A percentile compares a stretch with the other conserved stretches of the same genome.
These are phyloP conservation scores for Ganoderma lingzhi DNA, from an alignment of 1,284 basidiomycete species.

Conservation along the genomic window DNA sequence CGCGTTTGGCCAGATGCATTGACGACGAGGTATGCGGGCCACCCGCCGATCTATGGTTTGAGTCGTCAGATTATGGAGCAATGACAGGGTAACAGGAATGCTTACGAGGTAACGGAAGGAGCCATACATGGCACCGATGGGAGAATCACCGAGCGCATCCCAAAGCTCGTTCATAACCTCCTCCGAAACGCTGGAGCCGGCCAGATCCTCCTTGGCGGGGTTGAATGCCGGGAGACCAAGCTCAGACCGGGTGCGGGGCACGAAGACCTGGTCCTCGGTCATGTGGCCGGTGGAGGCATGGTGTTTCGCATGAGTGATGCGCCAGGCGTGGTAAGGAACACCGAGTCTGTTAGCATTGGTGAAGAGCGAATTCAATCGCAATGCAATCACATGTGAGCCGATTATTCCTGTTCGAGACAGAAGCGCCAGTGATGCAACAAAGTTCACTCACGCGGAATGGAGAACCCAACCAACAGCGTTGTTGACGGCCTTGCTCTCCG, in stretches of 20 bases:
- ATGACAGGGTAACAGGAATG: conserved; percentile 9
- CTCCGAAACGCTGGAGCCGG: conserved; percentile 74
- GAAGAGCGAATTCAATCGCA: conserved; percentile 22
- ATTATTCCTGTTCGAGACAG: conserved; percentile 4
- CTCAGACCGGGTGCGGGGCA: conserved; percentile 88
- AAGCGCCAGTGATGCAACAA: conserved; percentile 11
- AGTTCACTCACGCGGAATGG: conserved; percentile 77
- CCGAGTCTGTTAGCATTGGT: conserved; percentile 65
- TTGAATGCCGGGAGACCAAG: conserved; percentile 71
- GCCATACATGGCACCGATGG: conserved; percentile 78
- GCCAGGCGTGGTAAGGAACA: conserved; percentile 98
- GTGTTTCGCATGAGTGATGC: conserved; percentile 96
- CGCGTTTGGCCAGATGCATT: conserved; percentile 92
- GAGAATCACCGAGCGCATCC: conserved; percentile 95
- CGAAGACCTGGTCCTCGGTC: conserved; percentile 97
- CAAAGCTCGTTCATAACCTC: conserved; percentile 81
- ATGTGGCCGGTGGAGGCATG: conserved; percentile 96
- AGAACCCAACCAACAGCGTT: conserved; percentile 95
- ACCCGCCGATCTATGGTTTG: conserved; percentile 73
- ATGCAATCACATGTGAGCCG: conserved; percentile 43
- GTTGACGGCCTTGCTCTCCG: conserved; percentile 94
- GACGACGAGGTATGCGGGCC: conserved; percentile 86
- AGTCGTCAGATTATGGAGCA: conserved; percentile 5
- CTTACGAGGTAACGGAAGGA: conserved; percentile 78
- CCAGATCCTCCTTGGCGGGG: conserved; percentile 71